Percentiles rank a stretch among this genome's conserved stretches.
Conservation (phyloP, 176 grass and related monocot genomes). For the Carex cristatella region DNA sequence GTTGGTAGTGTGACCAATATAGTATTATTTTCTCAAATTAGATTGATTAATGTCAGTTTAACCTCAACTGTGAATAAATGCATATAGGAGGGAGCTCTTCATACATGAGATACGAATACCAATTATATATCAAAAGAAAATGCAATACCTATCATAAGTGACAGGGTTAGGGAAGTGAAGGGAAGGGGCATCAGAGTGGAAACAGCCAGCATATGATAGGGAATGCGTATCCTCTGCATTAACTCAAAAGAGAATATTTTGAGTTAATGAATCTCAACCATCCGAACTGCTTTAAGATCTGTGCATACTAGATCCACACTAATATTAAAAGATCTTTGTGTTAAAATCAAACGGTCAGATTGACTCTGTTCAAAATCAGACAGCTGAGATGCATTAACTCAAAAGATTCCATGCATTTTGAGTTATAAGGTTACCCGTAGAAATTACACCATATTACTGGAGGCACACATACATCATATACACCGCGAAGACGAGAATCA, state of each 20-base stretch:
- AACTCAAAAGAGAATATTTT: too few relatives aligned
- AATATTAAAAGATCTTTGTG: too few relatives aligned
- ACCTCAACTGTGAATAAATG: not conserved
- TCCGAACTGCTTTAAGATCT: too few relatives aligned
- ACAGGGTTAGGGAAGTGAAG: constrained; percentile 64
- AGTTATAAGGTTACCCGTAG: constrained; percentile 41
- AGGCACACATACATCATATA: constrained; percentile 74
- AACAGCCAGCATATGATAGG: constrained; percentile 36
- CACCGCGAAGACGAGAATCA: constrained; percentile 52
- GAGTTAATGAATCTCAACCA: too few relatives aligned
- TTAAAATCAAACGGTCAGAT: too few relatives aligned
- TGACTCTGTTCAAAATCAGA: too few relatives aligned
- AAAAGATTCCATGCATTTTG: constrained; percentile 19
- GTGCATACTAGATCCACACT: too few relatives aligned
- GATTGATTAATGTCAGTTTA: not conserved
- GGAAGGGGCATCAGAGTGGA: constrained; percentile 44
- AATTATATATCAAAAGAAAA: not conserved
- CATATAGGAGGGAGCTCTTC: not conserved
- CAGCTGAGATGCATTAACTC: too few relatives aligned
- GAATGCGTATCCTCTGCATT: too few relatives aligned
- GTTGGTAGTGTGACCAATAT: not conserved
- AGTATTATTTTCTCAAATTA: not conserved
- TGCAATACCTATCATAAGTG: constrained; percentile 70
- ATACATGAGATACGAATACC: not conserved
- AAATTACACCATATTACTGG: constrained; percentile 70